Evolutionary conservation across 2,329 filamentous ascomycete genomes (phyloP), one percentile per base, ranked within the genome.

Genomic region (Exserohilum rostratum): DNA sequence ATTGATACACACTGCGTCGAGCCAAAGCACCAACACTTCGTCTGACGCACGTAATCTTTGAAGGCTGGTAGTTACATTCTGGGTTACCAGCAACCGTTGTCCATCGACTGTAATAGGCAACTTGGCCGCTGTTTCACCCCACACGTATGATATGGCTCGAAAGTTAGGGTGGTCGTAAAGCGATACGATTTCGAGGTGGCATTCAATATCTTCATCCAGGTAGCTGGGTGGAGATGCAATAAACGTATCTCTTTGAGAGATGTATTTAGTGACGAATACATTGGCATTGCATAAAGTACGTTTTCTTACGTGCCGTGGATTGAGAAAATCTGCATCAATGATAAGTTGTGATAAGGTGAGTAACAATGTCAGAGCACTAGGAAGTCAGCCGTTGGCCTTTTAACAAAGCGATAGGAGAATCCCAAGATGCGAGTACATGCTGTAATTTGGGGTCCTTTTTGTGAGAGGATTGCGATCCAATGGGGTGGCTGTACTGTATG

Each of bases 1-100:
- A 25, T 66, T 58, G 31, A 66, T 58, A 25, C 59, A 64, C 2
- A 53, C 31, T 30, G 57, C 59, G 30, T 64, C 61, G 0, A 44
- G 40, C 47, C 46, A 64, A 2, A 57, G 17, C 5, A 44, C 11
- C 11, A 46, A 27, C 0, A n/a, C 5, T 3, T 42, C 17, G 11
- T 44, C 18, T 12, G 17, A 12, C 9, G 6, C 18, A n/a, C 49
- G 47, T 3, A 52, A 27, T 34, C 25, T 25, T 6, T 30, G 43
- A 4, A 55, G 43, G 18, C 30, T 30, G 10, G 49, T 46, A 9
- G 15, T 11, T 2, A 57, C 30, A 5, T 53, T 53, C 10, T 20
- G 35, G 1, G 46, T 57, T 6, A 50, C 10, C 3, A 40, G 9
- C 13, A 50, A 15, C 12, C 31, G 0, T 6, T 52, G 20, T 4